These are phyloP conservation scores for Coemansia sp. DNA, from an alignment of 192 early-diverging fungal genomes.

Conservation along the genomic window DNA sequence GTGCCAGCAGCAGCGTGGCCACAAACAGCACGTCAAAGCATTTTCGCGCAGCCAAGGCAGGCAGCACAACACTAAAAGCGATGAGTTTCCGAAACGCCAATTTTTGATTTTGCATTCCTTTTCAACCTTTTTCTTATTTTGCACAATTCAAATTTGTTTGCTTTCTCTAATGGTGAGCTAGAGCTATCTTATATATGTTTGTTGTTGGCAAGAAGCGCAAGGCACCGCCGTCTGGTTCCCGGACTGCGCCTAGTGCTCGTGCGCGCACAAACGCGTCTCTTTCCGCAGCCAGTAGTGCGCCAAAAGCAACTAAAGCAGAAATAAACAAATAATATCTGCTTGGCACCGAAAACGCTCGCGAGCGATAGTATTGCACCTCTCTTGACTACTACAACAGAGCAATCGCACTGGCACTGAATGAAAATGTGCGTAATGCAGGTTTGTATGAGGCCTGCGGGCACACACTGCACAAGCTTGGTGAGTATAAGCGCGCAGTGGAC, in stretches of 20 bases:
- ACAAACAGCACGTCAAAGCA: constrained; percentile 38
- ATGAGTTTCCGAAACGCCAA: constrained; percentile 23
- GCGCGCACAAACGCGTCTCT: neutral
- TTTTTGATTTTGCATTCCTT: constrained; percentile 7
- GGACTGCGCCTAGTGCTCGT: neutral
- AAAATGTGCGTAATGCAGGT: constrained; percentile 10
- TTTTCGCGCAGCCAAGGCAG: constrained; percentile 19
- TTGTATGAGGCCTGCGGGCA: constrained; percentile 32
- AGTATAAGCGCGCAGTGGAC: constrained; percentile 28
- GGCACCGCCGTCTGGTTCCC: neutral
- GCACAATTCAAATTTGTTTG: neutral
- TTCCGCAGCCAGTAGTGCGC: neutral
- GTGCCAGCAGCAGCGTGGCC: constrained; percentile 6
- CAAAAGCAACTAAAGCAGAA: neutral
- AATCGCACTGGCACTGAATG: constrained; percentile 24
- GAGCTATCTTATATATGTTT: constrained; percentile 15
- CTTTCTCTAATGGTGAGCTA: neutral
- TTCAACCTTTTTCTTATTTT: constrained; percentile 2
- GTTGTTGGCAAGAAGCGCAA: constrained; percentile 29
- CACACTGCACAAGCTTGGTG: constrained; percentile 29
- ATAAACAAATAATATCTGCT: constrained; percentile 12
- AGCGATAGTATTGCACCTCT: constrained; percentile 25
- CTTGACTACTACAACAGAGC: constrained; percentile 41
- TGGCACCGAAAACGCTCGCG: constrained; percentile 25
- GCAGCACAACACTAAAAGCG: constrained; percentile 18